Base-by-base conservation (phyloP, 2,329 filamentous ascomycete genomes). In the Cladosporium velox region DNA sequence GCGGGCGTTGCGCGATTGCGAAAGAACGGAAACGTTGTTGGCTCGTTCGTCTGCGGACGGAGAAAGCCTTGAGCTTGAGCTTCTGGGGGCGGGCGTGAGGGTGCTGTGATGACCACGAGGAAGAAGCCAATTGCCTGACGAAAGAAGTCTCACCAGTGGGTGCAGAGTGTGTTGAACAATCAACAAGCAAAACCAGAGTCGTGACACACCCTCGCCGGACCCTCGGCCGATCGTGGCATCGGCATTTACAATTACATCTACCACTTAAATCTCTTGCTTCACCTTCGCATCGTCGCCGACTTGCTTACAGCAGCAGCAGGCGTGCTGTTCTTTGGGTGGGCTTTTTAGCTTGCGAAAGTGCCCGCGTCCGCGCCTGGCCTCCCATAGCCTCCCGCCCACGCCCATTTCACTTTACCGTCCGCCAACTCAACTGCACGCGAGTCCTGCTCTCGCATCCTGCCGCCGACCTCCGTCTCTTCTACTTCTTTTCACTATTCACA, bases 311-410 rank as follows among this genome's bases (percentile, higher is more conserved):
- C 38, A 34, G 32, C 55, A 35, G n/a, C 49, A 26, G 49, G 24
- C 49, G 12, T 54, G 49, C 49, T 47, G 26, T 26, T 47, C 38
- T 26, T 60, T 60, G 34, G 55, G 38, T 49, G 58, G 58, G 58
- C 58, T 51, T 60, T 58, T 58, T 60, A 60, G 58, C 58, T 60
- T 60, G 58, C 52, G 26, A 60, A 60, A 58, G 52, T 55, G 52
- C 52, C 52, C 52, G 52, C 52, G 52, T 32, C 52, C 51, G 51
- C 51, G 51, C 54, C 54, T 57, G 30, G 54, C 54, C 49, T 54
- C 21, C 35, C 38, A 44, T 38, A 21, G n/a, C 12, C 55, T n/a
- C 26, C 38, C 15, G 14, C 47, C 26, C 47, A 47, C 59, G 47
- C 59, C 59, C 47, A 63, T 35, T 41, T 28, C 60, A 54, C 60